Conservation (phyloP, 225 moss, liverwort and hornwort genomes). For the Takakia lepidozioides region DNA sequence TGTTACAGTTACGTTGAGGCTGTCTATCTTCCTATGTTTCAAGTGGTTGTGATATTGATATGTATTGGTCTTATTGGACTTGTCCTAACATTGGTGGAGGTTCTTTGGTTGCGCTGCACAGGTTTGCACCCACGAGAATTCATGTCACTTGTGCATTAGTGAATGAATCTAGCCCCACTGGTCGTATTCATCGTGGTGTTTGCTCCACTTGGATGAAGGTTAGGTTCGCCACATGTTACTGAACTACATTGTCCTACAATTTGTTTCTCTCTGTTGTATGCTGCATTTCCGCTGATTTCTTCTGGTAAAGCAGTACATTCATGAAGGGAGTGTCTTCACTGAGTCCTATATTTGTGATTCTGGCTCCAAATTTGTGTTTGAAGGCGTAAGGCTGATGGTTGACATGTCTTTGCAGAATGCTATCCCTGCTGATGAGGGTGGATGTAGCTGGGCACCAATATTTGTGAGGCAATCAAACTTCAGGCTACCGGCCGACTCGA, state of each 20-base stretch:
- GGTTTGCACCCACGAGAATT: conserved; percentile 38
- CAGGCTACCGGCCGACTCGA: conserved; percentile 49
- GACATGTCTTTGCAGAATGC: conserved; percentile 24
- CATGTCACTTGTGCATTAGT: conserved; percentile 97
- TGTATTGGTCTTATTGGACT: too few species aligned
- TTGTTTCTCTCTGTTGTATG: background rate
- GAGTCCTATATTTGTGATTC: too few species aligned
- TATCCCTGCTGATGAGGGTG: conserved; percentile 11
- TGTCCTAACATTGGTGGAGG: too few species aligned
- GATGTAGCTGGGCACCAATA: conserved; percentile 65
- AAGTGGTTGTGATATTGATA: too few species aligned
- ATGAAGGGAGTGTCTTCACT: too few species aligned
- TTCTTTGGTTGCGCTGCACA: conserved; percentile 4
- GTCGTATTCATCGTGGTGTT: conserved; percentile 76
- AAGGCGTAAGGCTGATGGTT: too few species aligned
- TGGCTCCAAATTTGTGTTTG: too few species aligned
- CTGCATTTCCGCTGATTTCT: too few species aligned
- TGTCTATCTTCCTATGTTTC: too few species aligned
- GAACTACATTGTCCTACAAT: background rate
- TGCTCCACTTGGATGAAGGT: conserved; percentile 98
- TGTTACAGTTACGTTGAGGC: too few species aligned
- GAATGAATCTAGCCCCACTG: conserved; percentile 53
- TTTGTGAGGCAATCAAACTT: conserved; percentile 83
- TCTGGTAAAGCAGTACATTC: background rate
- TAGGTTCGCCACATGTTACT: too few species aligned